Evolutionary conservation across 192 early-diverging fungal genomes (phyloP).

Genomic region (Backusella morwellensis): DNA sequence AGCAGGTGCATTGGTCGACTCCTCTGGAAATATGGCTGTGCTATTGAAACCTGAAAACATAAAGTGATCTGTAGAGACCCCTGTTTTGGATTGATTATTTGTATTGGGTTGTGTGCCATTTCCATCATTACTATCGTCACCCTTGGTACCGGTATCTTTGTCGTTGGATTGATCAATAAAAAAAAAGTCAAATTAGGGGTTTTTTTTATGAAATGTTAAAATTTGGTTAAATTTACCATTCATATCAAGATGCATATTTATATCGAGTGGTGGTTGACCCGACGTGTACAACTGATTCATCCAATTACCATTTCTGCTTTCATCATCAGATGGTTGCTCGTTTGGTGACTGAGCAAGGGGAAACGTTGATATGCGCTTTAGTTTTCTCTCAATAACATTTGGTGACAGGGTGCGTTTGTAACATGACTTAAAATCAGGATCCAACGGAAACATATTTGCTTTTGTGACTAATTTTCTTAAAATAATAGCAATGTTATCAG

Average conservation of each 20-base stretch:
- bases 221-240: constrained; percentile 2
- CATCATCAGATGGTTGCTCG: background rate
- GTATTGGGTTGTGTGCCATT: background rate
- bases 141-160: background rate
- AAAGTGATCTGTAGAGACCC: background rate
- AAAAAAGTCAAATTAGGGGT: background rate
- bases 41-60: background rate
- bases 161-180: background rate
- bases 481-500: background rate
- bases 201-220: background rate
- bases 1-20: background rate
- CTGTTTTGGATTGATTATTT: background rate
- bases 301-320: background rate
- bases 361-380: background rate
- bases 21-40: background rate
- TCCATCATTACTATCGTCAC: background rate
- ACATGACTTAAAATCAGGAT: background rate
- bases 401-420: background rate
- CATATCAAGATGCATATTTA: background rate
- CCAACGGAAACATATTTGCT: background rate
- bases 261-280: background rate
- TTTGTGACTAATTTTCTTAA: background rate
- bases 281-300: background rate
- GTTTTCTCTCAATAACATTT: background rate
- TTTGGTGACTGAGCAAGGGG: background rate